A percentile compares a stretch with the other conserved stretches of the same genome.
phyloP scores from a whole-genome alignment of 2,329 filamentous ascomycete species.

The Phyllosticta capitalensis region DNA sequence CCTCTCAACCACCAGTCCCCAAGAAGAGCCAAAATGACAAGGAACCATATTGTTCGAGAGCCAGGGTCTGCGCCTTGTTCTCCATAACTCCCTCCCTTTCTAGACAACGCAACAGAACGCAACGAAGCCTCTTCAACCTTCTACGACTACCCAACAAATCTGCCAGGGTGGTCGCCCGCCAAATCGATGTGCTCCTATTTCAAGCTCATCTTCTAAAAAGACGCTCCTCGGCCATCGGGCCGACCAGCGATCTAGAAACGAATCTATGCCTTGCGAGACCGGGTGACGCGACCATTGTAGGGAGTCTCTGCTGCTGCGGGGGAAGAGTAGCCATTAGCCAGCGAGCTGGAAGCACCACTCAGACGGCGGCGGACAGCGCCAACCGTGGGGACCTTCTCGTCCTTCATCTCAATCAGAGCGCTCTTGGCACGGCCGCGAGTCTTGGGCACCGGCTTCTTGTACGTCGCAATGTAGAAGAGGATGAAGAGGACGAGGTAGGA shows the following conservation, averaged over 20 bases:
- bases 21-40: neutral
- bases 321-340: conserved; percentile 26
- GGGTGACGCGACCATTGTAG: conserved; percentile 51
- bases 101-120: neutral
- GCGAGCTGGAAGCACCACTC: conserved; percentile 31
- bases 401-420: conserved; percentile 74
- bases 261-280: conserved; percentile 60
- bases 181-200: neutral
- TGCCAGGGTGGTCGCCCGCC: neutral
- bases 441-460: conserved; percentile 77
- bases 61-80: neutral
- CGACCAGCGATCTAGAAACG: neutral
- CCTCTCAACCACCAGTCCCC: neutral
- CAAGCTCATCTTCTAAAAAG: neutral
- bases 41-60: neutral
- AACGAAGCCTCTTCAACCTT: too few relatives aligned
- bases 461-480: conserved; percentile 96
- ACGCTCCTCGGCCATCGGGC: neutral
- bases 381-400: conserved; percentile 52
- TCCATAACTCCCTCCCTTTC: neutral
- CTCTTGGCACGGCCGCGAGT: conserved; percentile 68
- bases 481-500: conserved; percentile 98
- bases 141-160: neutral
- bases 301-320: conserved; percentile 33
- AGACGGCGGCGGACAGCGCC: conserved; percentile 44